A percentile compares a stretch with the other conserved stretches of the same genome.
Evolutionary conservation across 108 stramenopile species (phyloP).

Genomic region (Pseudonitzschia multistriata): DNA sequence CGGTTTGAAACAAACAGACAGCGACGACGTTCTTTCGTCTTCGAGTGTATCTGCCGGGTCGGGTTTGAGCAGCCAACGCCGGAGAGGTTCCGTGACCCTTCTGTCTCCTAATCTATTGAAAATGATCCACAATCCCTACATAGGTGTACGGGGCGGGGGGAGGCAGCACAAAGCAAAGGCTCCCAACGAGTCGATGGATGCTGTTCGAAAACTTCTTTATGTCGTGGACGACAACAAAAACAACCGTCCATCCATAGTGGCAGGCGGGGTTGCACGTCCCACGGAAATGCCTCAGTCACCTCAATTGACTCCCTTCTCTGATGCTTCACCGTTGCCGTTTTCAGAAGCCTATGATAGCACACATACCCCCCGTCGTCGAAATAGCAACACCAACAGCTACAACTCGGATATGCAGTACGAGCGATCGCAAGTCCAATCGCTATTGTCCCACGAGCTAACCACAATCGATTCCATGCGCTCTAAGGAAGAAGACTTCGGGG

Average conservation of each 20-base stretch:
- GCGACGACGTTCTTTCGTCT: background rate
- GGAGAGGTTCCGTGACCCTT: background rate
- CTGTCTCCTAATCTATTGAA: constrained; percentile 22
- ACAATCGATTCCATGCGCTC: background rate
- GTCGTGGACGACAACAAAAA: constrained; percentile 14
- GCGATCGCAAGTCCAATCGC: background rate
- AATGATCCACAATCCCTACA: constrained; percentile 39
- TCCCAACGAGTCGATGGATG: constrained; percentile 29
- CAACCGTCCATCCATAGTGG: background rate
- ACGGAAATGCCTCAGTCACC: too few relatives aligned
- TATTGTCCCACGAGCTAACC: background rate
- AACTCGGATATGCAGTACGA: background rate
- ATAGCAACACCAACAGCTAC: background rate
- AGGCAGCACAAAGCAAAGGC: constrained; percentile 4
- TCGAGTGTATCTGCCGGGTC: background rate
- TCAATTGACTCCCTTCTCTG: too few relatives aligned
- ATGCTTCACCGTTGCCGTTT: background rate
- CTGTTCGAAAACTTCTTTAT: constrained; percentile 25
- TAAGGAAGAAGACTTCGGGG: background rate
- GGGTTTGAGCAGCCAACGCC: background rate
- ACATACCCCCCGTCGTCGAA: constrained; percentile 1
- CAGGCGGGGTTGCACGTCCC: background rate
- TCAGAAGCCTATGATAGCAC: background rate
- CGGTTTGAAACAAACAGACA: background rate
- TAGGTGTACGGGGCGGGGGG: constrained; percentile 26